These are phyloP conservation scores for Candida pseudoglaebosa DNA, from an alignment of 805 yeast species.

Conservation along the genomic window DNA sequence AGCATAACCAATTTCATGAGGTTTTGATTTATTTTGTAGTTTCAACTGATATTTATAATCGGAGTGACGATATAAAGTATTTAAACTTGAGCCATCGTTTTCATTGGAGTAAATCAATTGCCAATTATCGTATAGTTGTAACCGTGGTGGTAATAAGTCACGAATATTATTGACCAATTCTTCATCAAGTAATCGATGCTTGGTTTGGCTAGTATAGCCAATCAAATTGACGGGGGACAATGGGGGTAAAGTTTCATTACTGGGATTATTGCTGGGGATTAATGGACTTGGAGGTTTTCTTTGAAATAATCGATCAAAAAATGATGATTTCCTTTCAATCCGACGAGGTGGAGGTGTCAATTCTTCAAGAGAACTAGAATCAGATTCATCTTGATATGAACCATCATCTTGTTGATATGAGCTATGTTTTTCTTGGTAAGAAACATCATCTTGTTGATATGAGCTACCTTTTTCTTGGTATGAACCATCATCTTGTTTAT, in stretches of 20 bases:
- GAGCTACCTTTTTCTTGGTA: background rate
- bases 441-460: conserved; percentile 3
- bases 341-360: background rate
- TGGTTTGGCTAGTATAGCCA: conserved; percentile 62
- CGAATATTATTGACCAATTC: conserved; percentile 76
- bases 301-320: conserved; percentile 3
- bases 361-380: too few species aligned
- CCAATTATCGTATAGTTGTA: conserved; percentile 80
- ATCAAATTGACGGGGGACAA: conserved; percentile 51
- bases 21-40: conserved; percentile 13
- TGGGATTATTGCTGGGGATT: background rate
- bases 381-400: too few species aligned
- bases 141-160: conserved; percentile 67
- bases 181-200: conserved; percentile 50
- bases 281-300: conserved; percentile 5
- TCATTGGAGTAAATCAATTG: conserved; percentile 75
- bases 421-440: conserved; percentile 4
- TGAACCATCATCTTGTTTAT: background rate
- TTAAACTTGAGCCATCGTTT: conserved; percentile 86
- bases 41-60: conserved; percentile 40
- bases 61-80: conserved; percentile 63
- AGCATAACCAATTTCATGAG: conserved; percentile 31
- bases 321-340: conserved; percentile 1
- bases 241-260: conserved; percentile 31
- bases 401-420: too few species aligned